Evolutionary conservation across 306 rosid genomes (phyloP).

Genomic region (Sicyos edulis): DNA sequence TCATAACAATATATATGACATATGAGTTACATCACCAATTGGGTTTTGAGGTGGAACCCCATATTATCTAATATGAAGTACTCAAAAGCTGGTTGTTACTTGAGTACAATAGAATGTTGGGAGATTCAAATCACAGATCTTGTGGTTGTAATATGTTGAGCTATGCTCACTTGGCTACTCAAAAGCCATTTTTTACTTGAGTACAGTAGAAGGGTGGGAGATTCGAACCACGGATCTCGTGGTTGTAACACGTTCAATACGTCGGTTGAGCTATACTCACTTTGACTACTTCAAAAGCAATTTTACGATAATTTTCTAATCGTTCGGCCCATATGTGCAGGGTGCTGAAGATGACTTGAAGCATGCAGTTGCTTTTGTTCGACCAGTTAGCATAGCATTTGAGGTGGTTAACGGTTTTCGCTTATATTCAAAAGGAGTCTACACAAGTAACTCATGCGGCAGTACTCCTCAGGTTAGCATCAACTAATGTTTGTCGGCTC

Average conservation of each 20-base stretch:
- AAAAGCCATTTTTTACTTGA: background rate
- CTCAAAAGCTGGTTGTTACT: background rate
- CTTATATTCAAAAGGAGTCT: slow-evolving; percentile 68
- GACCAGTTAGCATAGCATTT: slow-evolving; percentile 95
- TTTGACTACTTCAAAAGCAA: background rate
- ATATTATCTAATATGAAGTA: background rate
- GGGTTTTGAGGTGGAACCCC: too few species aligned
- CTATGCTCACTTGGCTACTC: too few species aligned
- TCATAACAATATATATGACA: too few species aligned
- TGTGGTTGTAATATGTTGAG: too few species aligned
- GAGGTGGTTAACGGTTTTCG: slow-evolving; percentile 49
- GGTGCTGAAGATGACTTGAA: slow-evolving; percentile 87
- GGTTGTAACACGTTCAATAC: too few species aligned
- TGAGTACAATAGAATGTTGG: too few species aligned
- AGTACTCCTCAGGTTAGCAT: slow-evolving; percentile 53
- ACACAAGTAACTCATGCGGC: slow-evolving; percentile 68
- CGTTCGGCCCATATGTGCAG: slow-evolving; percentile 31
- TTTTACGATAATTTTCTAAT: slow-evolving; percentile 16
- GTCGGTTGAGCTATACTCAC: too few species aligned
- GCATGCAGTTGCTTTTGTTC: slow-evolving; percentile 75
- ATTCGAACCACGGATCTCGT: too few species aligned
- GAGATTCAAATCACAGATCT: too few species aligned
- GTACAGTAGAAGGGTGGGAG: too few species aligned
- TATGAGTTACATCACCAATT: too few species aligned
- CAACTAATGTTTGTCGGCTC: background rate